Conservation (phyloP, 495 filamentous ascomycete species). For the Amphirosellinia nigrospora region DNA sequence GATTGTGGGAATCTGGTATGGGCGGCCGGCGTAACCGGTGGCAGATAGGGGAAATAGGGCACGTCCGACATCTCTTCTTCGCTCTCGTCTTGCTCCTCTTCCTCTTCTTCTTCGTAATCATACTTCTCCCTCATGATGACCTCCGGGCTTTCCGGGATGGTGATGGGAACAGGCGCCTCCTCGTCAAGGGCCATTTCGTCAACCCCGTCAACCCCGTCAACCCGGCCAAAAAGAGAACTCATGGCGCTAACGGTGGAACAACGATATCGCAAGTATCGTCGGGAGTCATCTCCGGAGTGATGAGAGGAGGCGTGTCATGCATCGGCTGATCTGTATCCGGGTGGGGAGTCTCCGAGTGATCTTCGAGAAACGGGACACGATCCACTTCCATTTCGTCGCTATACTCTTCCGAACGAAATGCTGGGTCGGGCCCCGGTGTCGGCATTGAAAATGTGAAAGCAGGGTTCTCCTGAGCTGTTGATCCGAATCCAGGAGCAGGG, state of each 20-base stretch:
- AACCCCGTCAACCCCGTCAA: not conserved
- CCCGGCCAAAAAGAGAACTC: not conserved
- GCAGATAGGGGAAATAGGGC: not conserved
- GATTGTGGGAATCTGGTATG: too few species aligned
- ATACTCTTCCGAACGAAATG: too few species aligned
- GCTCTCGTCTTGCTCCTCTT: not conserved
- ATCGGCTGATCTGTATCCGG: not conserved
- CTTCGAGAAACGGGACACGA: not conserved
- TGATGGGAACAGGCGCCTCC: not conserved
- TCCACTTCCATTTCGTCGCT: not conserved
- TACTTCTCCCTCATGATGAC: not conserved
- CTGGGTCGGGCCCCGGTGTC: too few species aligned
- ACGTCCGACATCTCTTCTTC: conserved; percentile 6
- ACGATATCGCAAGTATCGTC: not conserved
- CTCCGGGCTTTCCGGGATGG: not conserved
- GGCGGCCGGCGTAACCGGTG: not conserved
- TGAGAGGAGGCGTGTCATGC: not conserved
- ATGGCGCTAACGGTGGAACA: not conserved
- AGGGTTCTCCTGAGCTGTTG: too few species aligned
- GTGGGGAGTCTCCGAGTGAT: not conserved
- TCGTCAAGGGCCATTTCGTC: not conserved
- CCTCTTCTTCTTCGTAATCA: not conserved
- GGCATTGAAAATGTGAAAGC: too few species aligned
- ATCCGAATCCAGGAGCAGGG: too few species aligned
- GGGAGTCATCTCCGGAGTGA: not conserved